Evolutionary conservation across 2,329 filamentous ascomycete genomes (phyloP).

Genomic region (Tolypocladium sp.): DNA sequence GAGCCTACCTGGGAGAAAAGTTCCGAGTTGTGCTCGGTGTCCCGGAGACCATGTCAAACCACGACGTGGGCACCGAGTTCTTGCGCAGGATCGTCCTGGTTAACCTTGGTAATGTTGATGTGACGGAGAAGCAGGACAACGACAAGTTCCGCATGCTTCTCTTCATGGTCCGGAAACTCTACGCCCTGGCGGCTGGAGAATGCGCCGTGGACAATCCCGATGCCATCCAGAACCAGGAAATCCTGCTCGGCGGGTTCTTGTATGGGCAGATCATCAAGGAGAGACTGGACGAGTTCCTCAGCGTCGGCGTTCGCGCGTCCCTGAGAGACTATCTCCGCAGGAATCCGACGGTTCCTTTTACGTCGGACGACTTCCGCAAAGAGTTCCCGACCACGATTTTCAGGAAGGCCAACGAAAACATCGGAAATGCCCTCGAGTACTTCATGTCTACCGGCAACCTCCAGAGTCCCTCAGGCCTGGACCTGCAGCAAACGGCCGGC

Average conservation of each 20-base stretch:
- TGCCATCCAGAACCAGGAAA: conserved; percentile 92
- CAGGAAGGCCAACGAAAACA: conserved; percentile 73
- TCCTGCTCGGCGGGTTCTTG: conserved; percentile 84
- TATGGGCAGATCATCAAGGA: conserved; percentile 97
- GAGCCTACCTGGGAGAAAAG: conserved; percentile 81
- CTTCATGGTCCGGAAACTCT: conserved; percentile 95
- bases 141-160: conserved; percentile 93
- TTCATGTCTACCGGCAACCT: conserved; percentile 95
- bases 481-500: conserved; percentile 88
- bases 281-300: conserved; percentile 79
- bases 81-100: conserved; percentile 83
- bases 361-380: conserved; percentile 64
- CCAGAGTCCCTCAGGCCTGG: conserved; percentile 80
- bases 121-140: conserved; percentile 72
- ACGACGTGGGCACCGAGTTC: conserved; percentile 87
- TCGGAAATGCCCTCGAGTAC: conserved; percentile 83
- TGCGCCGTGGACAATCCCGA: conserved; percentile 94
- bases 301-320: conserved; percentile 38
- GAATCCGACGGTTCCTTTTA: conserved; percentile 60
- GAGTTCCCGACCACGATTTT: conserved; percentile 76
- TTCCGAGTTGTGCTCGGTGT: conserved; percentile 84
- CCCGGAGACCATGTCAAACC: conserved; percentile 73
- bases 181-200: conserved; percentile 84
- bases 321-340: conserved; percentile 49
- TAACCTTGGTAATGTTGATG: conserved; percentile 78